Percentiles rank a stretch among this genome's conserved stretches.
phyloP scores from a whole-genome alignment of 805 yeast genomes.

The Schwanniomyces pseudopolymorphus region DNA sequence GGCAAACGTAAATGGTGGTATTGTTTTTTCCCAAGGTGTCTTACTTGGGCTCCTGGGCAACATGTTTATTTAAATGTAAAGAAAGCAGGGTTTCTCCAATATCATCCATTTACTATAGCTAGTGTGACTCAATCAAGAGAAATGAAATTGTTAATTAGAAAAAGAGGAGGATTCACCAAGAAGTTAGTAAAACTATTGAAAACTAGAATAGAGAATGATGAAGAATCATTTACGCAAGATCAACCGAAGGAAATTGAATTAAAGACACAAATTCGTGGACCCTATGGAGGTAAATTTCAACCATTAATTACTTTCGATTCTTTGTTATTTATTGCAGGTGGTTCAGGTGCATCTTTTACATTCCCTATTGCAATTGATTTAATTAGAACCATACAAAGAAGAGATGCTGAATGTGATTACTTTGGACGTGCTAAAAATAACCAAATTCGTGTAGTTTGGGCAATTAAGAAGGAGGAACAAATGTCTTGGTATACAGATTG shows the following conservation, averaged over 20 bases:
- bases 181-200: constrained; percentile 27
- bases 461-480: constrained; percentile 22
- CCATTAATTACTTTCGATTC: constrained; percentile 43
- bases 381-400: constrained; percentile 23
- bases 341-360: constrained; percentile 48
- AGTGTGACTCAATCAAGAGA: constrained; percentile 37
- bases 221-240: background rate
- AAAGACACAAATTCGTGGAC: constrained; percentile 44
- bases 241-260: constrained; percentile 13
- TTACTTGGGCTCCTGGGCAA: constrained; percentile 50
- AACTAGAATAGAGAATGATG: constrained; percentile 17
- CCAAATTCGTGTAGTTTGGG: constrained; percentile 33
- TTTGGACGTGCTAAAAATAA: constrained; percentile 30
- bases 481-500: constrained; percentile 37
- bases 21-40: constrained; percentile 31
- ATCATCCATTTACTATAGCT: constrained; percentile 50
- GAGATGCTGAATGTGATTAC: constrained; percentile 28
- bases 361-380: constrained; percentile 47
- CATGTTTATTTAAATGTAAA: constrained; percentile 44
- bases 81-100: constrained; percentile 35
- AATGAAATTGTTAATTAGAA: constrained; percentile 40
- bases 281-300: constrained; percentile 45
- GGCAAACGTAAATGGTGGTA: constrained; percentile 25
- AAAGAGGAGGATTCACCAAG: constrained; percentile 44
- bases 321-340: constrained; percentile 38